Evolutionary conservation across 1,284 basidiomycete genomes (phyloP), one percentile per base, ranked within the genome.

Genomic region (Pseudozyma sp.): DNA sequence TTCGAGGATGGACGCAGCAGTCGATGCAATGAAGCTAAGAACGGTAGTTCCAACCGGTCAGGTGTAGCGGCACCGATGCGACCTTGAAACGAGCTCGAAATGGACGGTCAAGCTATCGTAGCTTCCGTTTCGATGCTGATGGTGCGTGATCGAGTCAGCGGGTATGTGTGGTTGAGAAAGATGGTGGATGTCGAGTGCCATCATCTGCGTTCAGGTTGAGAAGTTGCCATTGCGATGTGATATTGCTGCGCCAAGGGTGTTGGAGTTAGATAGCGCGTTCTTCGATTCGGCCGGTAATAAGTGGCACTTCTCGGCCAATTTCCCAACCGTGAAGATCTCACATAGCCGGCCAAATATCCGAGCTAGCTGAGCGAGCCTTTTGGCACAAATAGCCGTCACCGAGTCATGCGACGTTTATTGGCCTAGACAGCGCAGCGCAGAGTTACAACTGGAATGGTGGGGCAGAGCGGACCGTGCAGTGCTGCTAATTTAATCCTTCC

Each of bases 201-300:
- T 47, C 19, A 25, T 25, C 7, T 31, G 25, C 25, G 25, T 31
- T 31, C 25, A 11, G 12, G 12, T 55, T 8, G 31, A 35, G 40
- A 56, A 16, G 35, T 43, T 25, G 53, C 16, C n/a, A 38, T 38
- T 16, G 47, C 4, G 18, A 12, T 43, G 39, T 40, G 39, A 40
- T 31, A 31, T 31, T 31, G 39, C 14, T 53, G 53, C 18, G 51
- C 51, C 13, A 39, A 51, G 4, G 43, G 54, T 67, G 59, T 59
- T 59, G 44, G 25, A 55, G 55, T 48, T 43, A 19, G 13, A 35
- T 10, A 52, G 38, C 54, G 58, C 51, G 31, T 70, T 70, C 61
- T 70, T 70, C 58, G 62, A 58, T 34, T 70, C 68, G 68, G 68
- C 68, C 68, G 68, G 40, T 38, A 61, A 8, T 13, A 3, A 31